Evolutionary conservation across 2,329 filamentous ascomycete genomes (phyloP).

Genomic region (Beauveria bassiana): DNA sequence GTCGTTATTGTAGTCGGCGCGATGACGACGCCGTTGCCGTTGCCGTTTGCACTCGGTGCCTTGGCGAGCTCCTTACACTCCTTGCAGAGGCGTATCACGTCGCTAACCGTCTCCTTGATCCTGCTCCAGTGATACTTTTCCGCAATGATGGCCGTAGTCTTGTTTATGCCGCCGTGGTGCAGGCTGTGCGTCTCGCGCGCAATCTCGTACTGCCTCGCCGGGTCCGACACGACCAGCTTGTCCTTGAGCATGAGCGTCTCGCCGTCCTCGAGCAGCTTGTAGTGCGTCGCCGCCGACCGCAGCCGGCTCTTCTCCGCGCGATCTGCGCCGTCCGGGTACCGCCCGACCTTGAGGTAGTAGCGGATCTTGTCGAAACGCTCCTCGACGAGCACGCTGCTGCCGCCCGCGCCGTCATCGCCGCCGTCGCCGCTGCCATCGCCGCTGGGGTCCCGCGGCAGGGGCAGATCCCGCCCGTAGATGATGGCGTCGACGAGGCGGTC

Average conservation of each 20-base stretch:
- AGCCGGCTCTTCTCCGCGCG: constrained; percentile 92
- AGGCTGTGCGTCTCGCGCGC: constrained; percentile 66
- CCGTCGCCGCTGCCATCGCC: constrained; percentile 38
- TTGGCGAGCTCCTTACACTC: constrained; percentile 80
- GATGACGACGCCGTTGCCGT: constrained; percentile 13
- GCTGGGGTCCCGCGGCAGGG: constrained; percentile 19
- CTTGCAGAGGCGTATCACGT: constrained; percentile 84
- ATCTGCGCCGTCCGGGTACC: constrained; percentile 89
- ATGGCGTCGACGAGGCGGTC: constrained; percentile 66
- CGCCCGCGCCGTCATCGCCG: constrained; percentile 39
- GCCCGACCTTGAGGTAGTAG: constrained; percentile 89
- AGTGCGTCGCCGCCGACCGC: constrained; percentile 88
- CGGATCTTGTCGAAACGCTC: constrained; percentile 98
- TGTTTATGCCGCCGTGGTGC: constrained; percentile 91
- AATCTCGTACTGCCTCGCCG: constrained; percentile 83
- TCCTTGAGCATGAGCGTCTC: constrained; percentile 94
- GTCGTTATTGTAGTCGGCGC: constrained; percentile 10
- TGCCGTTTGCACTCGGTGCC: constrained; percentile 24
- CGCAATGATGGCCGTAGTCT: constrained; percentile 89
- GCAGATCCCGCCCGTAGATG: constrained; percentile 64
- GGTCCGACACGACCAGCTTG: constrained; percentile 92
- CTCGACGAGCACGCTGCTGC: constrained; percentile 69
- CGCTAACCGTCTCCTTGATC: constrained; percentile 94
- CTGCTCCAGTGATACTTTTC: constrained; percentile 95
- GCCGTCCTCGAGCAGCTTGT: constrained; percentile 67